Conservation (phyloP, 2,329 filamentous ascomycete species). For the Stachybotrys echinatus region DNA sequence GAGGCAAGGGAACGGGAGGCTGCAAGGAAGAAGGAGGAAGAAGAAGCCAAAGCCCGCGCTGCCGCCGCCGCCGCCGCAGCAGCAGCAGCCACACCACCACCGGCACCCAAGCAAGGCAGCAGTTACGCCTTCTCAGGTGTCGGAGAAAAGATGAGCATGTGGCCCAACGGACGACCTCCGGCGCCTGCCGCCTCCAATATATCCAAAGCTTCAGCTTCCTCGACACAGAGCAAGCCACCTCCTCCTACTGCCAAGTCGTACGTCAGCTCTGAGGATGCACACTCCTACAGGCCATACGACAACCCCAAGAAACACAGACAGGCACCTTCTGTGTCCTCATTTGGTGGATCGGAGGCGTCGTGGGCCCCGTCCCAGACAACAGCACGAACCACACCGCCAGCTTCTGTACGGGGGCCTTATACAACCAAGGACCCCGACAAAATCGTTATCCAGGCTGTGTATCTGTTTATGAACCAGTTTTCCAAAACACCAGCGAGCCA, state of each 20-base stretch:
- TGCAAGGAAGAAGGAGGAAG: conserved; percentile 18
- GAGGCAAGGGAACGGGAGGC: conserved; percentile 14
- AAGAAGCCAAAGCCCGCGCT: not conserved
- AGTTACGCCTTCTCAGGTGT: conserved; percentile 61
- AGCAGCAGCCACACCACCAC: conserved; percentile 22
- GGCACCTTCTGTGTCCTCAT: conserved; percentile 62
- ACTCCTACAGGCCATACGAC: conserved; percentile 76
- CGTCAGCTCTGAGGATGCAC: conserved; percentile 56
- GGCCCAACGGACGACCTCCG: conserved; percentile 57
- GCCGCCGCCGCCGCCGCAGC: conserved; percentile 18
- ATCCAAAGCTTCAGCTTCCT: conserved; percentile 12
- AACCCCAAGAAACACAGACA: conserved; percentile 53
- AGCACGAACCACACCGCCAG: conserved; percentile 75
- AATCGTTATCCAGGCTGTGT: conserved; percentile 91
- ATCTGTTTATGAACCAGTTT: conserved; percentile 85
- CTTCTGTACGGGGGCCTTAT: conserved; percentile 73
- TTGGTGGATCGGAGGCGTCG: conserved; percentile 72
- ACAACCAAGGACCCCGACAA: conserved; percentile 89
- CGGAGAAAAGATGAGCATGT: conserved; percentile 65
- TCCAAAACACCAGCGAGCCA: conserved; percentile 87
- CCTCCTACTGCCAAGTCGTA: conserved; percentile 52
- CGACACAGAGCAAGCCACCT: conserved; percentile 25
- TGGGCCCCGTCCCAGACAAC: conserved; percentile 84
- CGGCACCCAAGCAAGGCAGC: conserved; percentile 35
- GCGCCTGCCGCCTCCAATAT: conserved; percentile 14